Conservation (phyloP, 495 filamentous ascomycete species). For the Parmelia sp. region DNA sequence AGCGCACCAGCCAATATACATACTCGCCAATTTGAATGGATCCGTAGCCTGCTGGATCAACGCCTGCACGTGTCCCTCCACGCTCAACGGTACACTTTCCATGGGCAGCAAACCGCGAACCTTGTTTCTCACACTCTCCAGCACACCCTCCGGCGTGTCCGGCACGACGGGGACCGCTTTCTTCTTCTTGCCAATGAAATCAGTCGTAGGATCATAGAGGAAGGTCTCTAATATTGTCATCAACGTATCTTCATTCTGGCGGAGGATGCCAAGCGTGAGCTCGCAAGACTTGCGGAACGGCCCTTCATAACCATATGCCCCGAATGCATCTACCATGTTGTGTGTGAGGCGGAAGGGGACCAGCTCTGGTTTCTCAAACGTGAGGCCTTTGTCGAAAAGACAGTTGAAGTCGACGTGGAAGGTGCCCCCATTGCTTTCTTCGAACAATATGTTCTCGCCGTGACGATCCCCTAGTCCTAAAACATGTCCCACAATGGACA, state of each 20-base stretch:
- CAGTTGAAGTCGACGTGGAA: constrained; percentile 99
- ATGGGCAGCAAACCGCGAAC: constrained; percentile 73
- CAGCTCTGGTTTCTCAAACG: constrained; percentile 87
- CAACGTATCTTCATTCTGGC: constrained; percentile 87
- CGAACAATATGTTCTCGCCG: constrained; percentile 93
- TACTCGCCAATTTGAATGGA: constrained; percentile 66
- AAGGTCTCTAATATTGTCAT: constrained; percentile 98
- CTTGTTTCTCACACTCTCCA: constrained; percentile 84
- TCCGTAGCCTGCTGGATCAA: constrained; percentile 78
- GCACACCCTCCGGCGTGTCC: constrained; percentile 79
- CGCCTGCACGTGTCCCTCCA: constrained; percentile 93
- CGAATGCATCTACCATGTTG: constrained; percentile 97
- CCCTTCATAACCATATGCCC: constrained; percentile 83
- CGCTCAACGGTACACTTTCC: constrained; percentile 84
- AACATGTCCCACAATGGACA: constrained; percentile 96
- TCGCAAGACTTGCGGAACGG: constrained; percentile 89
- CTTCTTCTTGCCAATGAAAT: constrained; percentile 77
- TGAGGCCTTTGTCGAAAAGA: constrained; percentile 96
- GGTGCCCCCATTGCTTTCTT: constrained; percentile 88
- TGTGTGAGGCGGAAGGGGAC: constrained; percentile 98
- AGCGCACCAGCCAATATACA: constrained; percentile 99
- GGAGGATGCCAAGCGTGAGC: constrained; percentile 72
- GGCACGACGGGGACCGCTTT: constrained; percentile 56
- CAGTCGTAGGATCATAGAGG: constrained; percentile 89
- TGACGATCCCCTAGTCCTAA: constrained; percentile 95